A percentile compares a stretch with the other conserved stretches of the same genome.
Evolutionary conservation across 2,329 filamentous ascomycete species (phyloP).

Genomic region (Metarhizium album): DNA sequence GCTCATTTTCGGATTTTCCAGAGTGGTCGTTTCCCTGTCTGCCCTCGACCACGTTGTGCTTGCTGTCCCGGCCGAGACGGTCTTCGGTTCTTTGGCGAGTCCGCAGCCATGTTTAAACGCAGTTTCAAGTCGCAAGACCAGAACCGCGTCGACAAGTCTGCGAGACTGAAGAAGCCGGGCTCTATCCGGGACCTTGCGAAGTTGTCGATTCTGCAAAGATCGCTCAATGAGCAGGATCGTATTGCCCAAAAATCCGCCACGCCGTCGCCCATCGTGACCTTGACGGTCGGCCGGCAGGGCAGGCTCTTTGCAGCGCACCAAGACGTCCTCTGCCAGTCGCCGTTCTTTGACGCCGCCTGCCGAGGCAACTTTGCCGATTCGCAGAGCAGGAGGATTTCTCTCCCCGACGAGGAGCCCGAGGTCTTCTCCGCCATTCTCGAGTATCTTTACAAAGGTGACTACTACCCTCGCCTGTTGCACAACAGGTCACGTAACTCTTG

Average conservation of each 20-base stretch:
- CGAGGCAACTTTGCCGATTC: conserved; percentile 62
- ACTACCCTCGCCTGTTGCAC: conserved; percentile 80
- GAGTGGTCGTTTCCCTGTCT: conserved; percentile 3
- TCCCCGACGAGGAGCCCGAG: conserved; percentile 71
- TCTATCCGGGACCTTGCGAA: conserved; percentile 62
- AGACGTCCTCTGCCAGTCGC: conserved; percentile 77
- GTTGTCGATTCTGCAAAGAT: conserved; percentile 76
- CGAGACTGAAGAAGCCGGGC: conserved; percentile 59
- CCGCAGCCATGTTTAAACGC: conserved; percentile 75
- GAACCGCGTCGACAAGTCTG: conserved; percentile 72
- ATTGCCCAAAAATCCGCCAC: conserved; percentile 18
- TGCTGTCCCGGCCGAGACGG: conserved; percentile 2
- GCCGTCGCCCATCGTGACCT: conserved; percentile 68
- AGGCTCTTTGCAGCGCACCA: conserved; percentile 92
- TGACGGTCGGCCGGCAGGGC: conserved; percentile 73
- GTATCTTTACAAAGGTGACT: conserved; percentile 95
- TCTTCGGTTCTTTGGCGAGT: conserved; percentile 14
- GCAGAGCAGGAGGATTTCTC: conserved; percentile 69
- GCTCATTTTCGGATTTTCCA: neutral
- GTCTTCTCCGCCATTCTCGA: conserved; percentile 89
- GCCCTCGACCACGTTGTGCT: neutral
- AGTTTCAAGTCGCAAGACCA: conserved; percentile 70
- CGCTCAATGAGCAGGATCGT: conserved; percentile 49
- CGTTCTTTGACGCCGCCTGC: conserved; percentile 68
- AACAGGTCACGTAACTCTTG: conserved; percentile 79